Evolutionary conservation across 371 early-diverging fungal genomes (phyloP).

Genomic region (Syncephalis plumigaleata): DNA sequence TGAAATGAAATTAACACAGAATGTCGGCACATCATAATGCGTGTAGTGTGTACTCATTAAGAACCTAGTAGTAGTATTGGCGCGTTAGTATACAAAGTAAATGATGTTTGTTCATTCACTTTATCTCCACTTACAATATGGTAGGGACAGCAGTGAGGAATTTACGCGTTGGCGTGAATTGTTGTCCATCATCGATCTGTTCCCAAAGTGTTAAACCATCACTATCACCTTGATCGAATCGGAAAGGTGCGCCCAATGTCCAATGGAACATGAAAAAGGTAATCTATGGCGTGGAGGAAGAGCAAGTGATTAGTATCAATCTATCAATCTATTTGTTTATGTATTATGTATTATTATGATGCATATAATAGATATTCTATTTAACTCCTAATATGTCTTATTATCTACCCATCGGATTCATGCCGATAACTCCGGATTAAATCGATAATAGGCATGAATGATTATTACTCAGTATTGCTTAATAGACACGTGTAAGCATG

Average conservation of each 20-base stretch:
- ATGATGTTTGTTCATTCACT: too few species aligned
- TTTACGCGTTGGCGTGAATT: conserved; percentile 94
- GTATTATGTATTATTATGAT: too few species aligned
- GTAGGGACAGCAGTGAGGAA: conserved; percentile 87
- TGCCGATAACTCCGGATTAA: too few species aligned
- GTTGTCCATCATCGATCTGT: conserved; percentile 91
- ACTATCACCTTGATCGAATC: conserved; percentile 86
- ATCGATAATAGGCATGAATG: too few species aligned
- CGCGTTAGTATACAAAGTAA: too few species aligned
- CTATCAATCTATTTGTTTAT: too few species aligned
- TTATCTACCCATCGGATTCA: too few species aligned
- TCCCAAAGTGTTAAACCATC: conserved; percentile 94
- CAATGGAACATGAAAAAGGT: conserved; percentile 94
- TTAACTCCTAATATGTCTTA: too few species aligned
- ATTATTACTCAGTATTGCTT: too few species aligned
- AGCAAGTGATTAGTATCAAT: too few species aligned
- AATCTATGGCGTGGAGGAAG: conserved; percentile 29
- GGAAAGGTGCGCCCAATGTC: conserved; percentile 88
- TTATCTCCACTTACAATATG: conserved; percentile 49
- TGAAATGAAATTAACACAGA: conserved; percentile 69
- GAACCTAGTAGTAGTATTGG: conserved; percentile 40
- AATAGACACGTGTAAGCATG: too few species aligned
- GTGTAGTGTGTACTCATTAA: conserved; percentile 89
- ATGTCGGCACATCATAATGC: conserved; percentile 74
- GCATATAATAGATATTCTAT: too few species aligned